phyloP scores from a whole-genome alignment of 169 alveolate genomes.

The Plasmodium fragile region DNA sequence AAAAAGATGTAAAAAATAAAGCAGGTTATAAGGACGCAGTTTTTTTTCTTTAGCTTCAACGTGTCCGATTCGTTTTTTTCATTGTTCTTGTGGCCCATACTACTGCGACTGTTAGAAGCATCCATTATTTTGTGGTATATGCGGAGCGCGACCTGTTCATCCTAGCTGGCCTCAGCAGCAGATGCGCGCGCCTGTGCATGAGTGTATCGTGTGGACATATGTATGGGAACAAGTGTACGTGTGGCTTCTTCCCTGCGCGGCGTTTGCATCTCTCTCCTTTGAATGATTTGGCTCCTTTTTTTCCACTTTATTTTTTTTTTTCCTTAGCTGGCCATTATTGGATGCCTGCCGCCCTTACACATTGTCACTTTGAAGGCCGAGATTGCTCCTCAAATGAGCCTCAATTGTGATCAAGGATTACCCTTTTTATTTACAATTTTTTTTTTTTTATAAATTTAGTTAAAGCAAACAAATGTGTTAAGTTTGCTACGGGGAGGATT shows the following conservation, averaged over 20 bases:
- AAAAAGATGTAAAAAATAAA: slow-evolving; percentile 50
- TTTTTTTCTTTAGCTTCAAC: slow-evolving; percentile 1
- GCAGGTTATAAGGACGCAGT: slow-evolving; percentile 45
- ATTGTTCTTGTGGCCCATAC: background rate
- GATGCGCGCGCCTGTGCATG: background rate
- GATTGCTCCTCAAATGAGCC: background rate
- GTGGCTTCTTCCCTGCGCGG: background rate
- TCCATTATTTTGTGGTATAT: slow-evolving; percentile 37
- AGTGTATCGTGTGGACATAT: background rate
- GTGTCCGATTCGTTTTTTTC: slow-evolving; percentile 7
- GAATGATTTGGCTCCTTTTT: background rate
- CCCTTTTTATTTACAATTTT: background rate
- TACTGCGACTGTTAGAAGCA: background rate
- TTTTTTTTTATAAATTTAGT: background rate
- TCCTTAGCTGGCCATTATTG: background rate
- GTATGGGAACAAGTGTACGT: background rate
- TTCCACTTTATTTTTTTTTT: background rate
- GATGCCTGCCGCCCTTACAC: background rate
- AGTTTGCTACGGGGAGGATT: background rate
- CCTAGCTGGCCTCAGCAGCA: background rate
- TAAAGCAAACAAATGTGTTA: background rate
- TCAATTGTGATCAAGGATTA: background rate
- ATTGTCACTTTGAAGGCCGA: background rate
- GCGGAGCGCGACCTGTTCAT: background rate
- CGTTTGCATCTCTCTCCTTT: background rate